Percentiles rank a stretch among this genome's conserved stretches.
Evolutionary conservation across 257 asterid species (phyloP).

Genomic region (Forsythia suspensa): DNA sequence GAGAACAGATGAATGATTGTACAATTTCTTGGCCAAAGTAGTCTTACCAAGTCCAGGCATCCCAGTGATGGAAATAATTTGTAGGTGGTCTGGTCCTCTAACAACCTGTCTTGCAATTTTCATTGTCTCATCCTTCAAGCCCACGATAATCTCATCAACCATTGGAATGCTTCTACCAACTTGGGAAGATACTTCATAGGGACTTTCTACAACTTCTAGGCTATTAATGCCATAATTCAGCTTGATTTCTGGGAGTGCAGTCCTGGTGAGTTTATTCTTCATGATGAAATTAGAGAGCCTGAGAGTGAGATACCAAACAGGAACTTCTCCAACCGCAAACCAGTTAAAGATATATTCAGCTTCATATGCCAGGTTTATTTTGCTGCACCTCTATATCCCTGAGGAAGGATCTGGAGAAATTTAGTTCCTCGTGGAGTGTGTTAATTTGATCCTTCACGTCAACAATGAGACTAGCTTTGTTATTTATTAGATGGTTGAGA

Average conservation of each 20-base stretch:
- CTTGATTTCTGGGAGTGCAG: conserved; percentile 9
- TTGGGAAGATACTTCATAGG: not conserved
- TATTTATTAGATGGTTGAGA: conserved; percentile 9
- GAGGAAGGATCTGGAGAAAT: conserved; percentile 4
- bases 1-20: conserved; percentile 1
- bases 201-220: not conserved
- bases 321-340: conserved; percentile 10
- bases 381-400: conserved; percentile 1
- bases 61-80: conserved; percentile 23
- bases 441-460: not conserved
- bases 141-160: conserved; percentile 12
- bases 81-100: not conserved
- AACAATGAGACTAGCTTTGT: conserved; percentile 1
- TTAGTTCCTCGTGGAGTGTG: conserved; percentile 14
- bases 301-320: conserved; percentile 9
- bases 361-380: conserved; percentile 20
- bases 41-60: conserved; percentile 41
- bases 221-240: not conserved
- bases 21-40: conserved; percentile 32
- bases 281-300: conserved; percentile 12
- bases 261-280: conserved; percentile 3
- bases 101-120: conserved; percentile 5
- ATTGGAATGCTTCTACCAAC: not conserved
- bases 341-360: conserved; percentile 20
- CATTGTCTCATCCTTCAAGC: conserved; percentile 16